Evolutionary conservation across 176 grass and related monocot species (phyloP).

Genomic region (Ensete ventricosum): DNA sequence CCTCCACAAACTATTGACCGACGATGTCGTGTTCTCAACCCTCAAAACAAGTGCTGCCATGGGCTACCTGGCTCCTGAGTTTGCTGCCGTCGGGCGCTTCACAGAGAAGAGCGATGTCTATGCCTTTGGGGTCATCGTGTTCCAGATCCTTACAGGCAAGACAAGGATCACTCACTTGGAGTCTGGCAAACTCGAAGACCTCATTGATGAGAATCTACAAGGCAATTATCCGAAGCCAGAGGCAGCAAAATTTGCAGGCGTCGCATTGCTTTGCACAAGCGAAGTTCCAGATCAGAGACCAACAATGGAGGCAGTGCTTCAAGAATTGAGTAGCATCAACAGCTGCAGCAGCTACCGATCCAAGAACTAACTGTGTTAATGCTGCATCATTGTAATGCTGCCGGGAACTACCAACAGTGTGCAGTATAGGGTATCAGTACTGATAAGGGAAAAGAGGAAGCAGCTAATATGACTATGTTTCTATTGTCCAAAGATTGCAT

Average conservation of each 20-base stretch:
- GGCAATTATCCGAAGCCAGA: conserved; percentile 48
- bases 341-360: not conserved
- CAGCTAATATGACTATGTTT: not conserved
- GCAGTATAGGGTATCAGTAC: no score
- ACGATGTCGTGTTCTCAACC: conserved; percentile 71
- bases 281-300: conserved; percentile 51
- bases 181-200: conserved; percentile 43
- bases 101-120: conserved; percentile 86
- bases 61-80: conserved; percentile 93
- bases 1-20: conserved; percentile 66
- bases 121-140: conserved; percentile 67
- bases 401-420: not conserved
- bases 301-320: conserved; percentile 47
- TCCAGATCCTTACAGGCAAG: conserved; percentile 62
- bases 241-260: conserved; percentile 57
- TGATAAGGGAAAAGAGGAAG: not conserved
- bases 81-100: conserved; percentile 61
- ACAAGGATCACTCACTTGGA: conserved; percentile 39
- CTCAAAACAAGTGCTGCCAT: conserved; percentile 91
- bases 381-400: conserved; percentile 14
- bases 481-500: not conserved
- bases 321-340: conserved; percentile 39
- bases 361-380: conserved; percentile 17
- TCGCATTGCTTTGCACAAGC: conserved; percentile 63
- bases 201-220: conserved; percentile 48